Evolutionary conservation across 2,329 filamentous ascomycete genomes (phyloP).

Genomic region (Metarhizium humberi): DNA sequence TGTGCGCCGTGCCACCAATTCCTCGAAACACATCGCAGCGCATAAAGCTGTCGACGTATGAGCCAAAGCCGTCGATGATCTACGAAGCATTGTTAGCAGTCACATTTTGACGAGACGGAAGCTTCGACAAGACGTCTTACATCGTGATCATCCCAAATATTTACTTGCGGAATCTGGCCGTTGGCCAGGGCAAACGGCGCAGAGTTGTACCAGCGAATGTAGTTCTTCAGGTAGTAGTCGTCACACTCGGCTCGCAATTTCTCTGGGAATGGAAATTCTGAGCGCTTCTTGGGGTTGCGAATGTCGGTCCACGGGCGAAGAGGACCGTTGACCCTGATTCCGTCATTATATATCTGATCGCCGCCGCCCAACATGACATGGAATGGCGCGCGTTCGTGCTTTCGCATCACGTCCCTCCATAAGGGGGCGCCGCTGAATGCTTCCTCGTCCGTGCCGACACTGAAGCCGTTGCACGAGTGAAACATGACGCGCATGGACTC

Average conservation of each 20-base stretch:
- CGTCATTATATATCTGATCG: constrained; percentile 95
- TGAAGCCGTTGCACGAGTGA: constrained; percentile 96
- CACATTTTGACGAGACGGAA: neutral
- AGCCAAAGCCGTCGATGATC: constrained; percentile 88
- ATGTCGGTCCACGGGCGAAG: constrained; percentile 76
- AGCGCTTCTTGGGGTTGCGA: constrained; percentile 73
- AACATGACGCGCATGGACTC: constrained; percentile 99
- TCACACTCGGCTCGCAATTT: constrained; percentile 77
- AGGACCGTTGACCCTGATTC: constrained; percentile 76
- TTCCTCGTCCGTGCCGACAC: constrained; percentile 73
- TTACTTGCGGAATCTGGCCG: constrained; percentile 88
- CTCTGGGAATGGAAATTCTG: constrained; percentile 66
- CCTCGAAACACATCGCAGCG: constrained; percentile 83
- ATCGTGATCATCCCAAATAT: constrained; percentile 97
- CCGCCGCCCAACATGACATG: constrained; percentile 94
- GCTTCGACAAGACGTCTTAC: constrained; percentile 14
- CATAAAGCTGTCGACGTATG: constrained; percentile 93
- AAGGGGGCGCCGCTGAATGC: constrained; percentile 84
- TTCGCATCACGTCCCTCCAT: constrained; percentile 88
- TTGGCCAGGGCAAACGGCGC: constrained; percentile 81
- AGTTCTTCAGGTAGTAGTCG: constrained; percentile 84
- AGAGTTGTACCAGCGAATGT: constrained; percentile 72
- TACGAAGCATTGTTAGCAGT: constrained; percentile 37
- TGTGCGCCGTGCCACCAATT: constrained; percentile 85
- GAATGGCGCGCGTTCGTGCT: constrained; percentile 70